Conservation (phyloP, 1,139 yeast genomes). For the Debaryomyces subglobosus region DNA sequence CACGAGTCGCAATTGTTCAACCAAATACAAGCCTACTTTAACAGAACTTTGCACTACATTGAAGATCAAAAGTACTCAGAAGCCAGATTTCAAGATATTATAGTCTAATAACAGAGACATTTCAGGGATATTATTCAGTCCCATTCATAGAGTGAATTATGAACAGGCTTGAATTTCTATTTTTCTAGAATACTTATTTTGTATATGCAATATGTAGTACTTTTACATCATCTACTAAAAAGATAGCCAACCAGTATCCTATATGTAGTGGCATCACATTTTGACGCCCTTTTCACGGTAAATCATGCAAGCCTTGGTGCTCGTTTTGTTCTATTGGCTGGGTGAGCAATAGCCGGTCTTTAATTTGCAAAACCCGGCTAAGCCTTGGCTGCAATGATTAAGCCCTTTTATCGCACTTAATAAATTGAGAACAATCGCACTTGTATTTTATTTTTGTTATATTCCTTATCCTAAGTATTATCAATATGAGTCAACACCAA, state of each 20-base stretch:
- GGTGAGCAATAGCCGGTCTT: not conserved
- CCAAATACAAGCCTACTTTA: slow-evolving; percentile 47
- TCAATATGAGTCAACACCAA: slow-evolving; percentile 20
- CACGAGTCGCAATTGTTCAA: slow-evolving; percentile 39
- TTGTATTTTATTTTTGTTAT: not conserved
- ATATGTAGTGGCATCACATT: not conserved
- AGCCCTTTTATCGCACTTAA: not conserved
- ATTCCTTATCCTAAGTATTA: not conserved
- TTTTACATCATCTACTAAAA: not conserved
- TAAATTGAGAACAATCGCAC: not conserved
- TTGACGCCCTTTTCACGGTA: not conserved
- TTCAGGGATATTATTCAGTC: not conserved
- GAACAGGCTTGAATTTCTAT: not conserved
- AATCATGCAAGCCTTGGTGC: not conserved
- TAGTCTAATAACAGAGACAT: slow-evolving; percentile 14
- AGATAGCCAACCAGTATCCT: not conserved
- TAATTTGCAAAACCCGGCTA: not conserved
- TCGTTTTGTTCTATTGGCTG: not conserved
- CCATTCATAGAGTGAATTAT: not conserved
- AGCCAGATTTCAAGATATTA: slow-evolving; percentile 55
- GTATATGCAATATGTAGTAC: not conserved
- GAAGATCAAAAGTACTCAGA: slow-evolving; percentile 66
- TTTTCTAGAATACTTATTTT: not conserved
- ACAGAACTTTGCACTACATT: slow-evolving; percentile 69
- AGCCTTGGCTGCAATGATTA: slow-evolving; percentile 3